Percentiles rank a stretch among this genome's conserved stretches.
These are phyloP conservation scores for Penicillium sp. DNA, from an alignment of 2,329 filamentous ascomycete genomes.

Conservation along the genomic window DNA sequence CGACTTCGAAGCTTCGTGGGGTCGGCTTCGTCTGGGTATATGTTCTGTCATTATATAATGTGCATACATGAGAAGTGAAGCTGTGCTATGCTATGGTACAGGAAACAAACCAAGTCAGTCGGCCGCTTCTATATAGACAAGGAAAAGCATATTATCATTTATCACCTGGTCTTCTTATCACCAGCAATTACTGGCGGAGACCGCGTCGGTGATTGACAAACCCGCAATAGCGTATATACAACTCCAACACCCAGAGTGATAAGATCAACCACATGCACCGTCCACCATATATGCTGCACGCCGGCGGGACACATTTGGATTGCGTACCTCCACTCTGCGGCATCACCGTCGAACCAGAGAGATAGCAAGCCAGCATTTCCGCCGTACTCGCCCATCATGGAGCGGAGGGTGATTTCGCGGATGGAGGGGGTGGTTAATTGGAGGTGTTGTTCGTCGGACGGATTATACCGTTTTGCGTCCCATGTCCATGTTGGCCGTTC, in stretches of 20 bases:
- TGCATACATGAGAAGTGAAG: background rate
- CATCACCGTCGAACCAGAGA: slow-evolving; percentile 78
- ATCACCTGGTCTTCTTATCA: slow-evolving; percentile 11
- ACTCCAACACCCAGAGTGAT: slow-evolving; percentile 45
- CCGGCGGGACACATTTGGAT: slow-evolving; percentile 80
- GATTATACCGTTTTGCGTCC: slow-evolving; percentile 40
- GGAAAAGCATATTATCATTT: no score
- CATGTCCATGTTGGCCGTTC: slow-evolving; percentile 34
- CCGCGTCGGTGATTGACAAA: background rate
- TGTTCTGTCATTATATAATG: background rate
- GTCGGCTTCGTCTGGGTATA: background rate
- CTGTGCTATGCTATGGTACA: background rate
- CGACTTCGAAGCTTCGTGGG: no score
- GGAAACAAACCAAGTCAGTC: background rate
- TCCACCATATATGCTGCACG: slow-evolving; percentile 93
- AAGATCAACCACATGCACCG: slow-evolving; percentile 76
- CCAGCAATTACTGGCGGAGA: background rate
- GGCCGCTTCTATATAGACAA: no score
- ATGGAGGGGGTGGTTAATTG: slow-evolving; percentile 51
- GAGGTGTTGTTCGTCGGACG: background rate
- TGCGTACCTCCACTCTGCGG: slow-evolving; percentile 80
- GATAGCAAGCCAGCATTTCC: slow-evolving; percentile 89
- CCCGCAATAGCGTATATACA: slow-evolving; percentile 19
- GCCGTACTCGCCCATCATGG: slow-evolving; percentile 98
- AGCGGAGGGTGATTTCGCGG: slow-evolving; percentile 88